Conservation (phyloP, 1,284 basidiomycete species). For the Neonothopanus nambi region DNA sequence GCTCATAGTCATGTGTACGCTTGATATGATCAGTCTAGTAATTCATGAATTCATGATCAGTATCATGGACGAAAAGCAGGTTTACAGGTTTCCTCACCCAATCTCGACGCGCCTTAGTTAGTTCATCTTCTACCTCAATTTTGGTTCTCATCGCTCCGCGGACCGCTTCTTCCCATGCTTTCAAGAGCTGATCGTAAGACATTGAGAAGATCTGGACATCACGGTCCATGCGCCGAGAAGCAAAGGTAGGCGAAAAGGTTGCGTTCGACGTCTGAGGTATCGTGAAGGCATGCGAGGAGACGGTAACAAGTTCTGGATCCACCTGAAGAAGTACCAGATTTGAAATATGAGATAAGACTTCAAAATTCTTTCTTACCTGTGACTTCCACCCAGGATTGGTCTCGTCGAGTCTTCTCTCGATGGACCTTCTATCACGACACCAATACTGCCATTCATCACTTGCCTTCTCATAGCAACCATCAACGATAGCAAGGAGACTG, state of each 20-base stretch:
- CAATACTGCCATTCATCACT: slow-evolving; percentile 55
- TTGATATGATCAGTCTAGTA: slow-evolving; percentile 54
- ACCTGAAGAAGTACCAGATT: slow-evolving; percentile 15
- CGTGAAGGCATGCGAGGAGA: slow-evolving; percentile 18
- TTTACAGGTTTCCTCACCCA: slow-evolving; percentile 45
- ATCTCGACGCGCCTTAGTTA: slow-evolving; percentile 40
- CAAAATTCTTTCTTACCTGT: background rate
- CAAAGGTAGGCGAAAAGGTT: slow-evolving; percentile 46
- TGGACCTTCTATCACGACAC: slow-evolving; percentile 43
- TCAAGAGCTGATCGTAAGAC: slow-evolving; percentile 33
- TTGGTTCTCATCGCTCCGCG: slow-evolving; percentile 41
- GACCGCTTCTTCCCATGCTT: slow-evolving; percentile 50
- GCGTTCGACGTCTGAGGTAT: slow-evolving; percentile 14
- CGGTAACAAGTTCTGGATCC: slow-evolving; percentile 34
- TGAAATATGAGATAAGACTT: background rate
- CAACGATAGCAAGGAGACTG: slow-evolving; percentile 59
- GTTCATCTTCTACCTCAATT: slow-evolving; percentile 51
- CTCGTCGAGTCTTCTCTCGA: slow-evolving; percentile 47
- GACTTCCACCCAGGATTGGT: slow-evolving; percentile 36
- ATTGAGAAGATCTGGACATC: slow-evolving; percentile 49
- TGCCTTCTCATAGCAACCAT: slow-evolving; percentile 46
- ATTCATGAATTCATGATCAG: background rate
- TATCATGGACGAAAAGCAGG: background rate
- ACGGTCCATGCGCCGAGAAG: slow-evolving; percentile 40
- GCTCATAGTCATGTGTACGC: slow-evolving; percentile 62